Percentiles rank a stretch among this genome's conserved stretches.
phyloP scores from a whole-genome alignment of 2,329 filamentous ascomycete genomes.

The Exophiala bonariae region DNA sequence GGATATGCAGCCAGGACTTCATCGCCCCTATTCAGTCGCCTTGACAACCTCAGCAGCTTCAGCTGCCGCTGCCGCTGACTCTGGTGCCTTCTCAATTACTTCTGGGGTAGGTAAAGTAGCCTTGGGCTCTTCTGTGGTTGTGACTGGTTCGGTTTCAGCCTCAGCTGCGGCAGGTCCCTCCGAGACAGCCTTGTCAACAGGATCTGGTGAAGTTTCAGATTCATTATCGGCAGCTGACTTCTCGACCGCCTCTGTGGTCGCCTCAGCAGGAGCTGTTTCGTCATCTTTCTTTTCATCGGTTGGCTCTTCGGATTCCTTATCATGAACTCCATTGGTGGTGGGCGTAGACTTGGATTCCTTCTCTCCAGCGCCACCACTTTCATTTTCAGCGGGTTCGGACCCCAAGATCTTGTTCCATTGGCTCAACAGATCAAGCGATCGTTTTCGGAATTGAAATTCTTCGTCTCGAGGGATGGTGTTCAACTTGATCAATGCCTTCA shows the following conservation, averaged over 20 bases:
- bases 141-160: slow-evolving; percentile 8
- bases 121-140: slow-evolving; percentile 8
- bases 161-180: slow-evolving; percentile 9
- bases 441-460: slow-evolving; percentile 83
- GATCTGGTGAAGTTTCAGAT: slow-evolving; percentile 28
- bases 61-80: slow-evolving; percentile 22
- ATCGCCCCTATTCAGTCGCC: slow-evolving; percentile 17
- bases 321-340: slow-evolving; percentile 37
- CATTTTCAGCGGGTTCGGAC: slow-evolving; percentile 50
- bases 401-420: slow-evolving; percentile 87
- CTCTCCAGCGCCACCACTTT: slow-evolving; percentile 36
- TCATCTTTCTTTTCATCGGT: slow-evolving; percentile 34
- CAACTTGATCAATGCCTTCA: slow-evolving; percentile 91
- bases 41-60: slow-evolving; percentile 27
- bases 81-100: slow-evolving; percentile 24
- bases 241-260: slow-evolving; percentile 33
- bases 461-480: slow-evolving; percentile 82
- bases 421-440: slow-evolving; percentile 75
- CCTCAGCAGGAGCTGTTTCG: slow-evolving; percentile 28
- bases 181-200: slow-evolving; percentile 33
- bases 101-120: slow-evolving; percentile 14
- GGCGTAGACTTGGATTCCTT: slow-evolving; percentile 44
- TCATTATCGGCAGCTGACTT: slow-evolving; percentile 28
- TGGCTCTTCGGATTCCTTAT: slow-evolving; percentile 32
- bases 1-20: too few relatives aligned